phyloP scores from a whole-genome alignment of 768 basidiomycete species.

The Pulveroboletus sp. region DNA sequence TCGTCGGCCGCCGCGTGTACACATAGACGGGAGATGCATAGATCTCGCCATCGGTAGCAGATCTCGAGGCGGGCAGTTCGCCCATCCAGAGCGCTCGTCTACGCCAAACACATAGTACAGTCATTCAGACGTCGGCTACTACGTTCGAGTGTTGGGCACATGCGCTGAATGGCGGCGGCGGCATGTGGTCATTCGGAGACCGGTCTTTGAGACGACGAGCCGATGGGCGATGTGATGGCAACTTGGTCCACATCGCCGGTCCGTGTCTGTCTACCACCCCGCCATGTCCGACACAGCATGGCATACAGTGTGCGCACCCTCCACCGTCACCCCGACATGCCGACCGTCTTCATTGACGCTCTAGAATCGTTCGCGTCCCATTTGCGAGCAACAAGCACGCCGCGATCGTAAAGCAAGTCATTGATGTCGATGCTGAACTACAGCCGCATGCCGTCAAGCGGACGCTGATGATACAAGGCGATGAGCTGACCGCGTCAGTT shows the following conservation, averaged over 20 bases:
- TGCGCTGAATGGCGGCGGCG: too few species aligned
- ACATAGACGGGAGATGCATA: too few species aligned
- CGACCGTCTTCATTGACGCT: too few species aligned
- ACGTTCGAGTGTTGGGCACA: too few species aligned
- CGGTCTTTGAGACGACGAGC: too few species aligned
- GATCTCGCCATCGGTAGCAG: too few species aligned
- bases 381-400: conserved; percentile 75
- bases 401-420: conserved; percentile 71
- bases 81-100: too few species aligned
- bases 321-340: neutral
- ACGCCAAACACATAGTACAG: too few species aligned
- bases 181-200: neutral
- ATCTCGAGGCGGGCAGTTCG: too few species aligned
- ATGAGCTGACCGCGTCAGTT: conserved; percentile 73
- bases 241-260: neutral
- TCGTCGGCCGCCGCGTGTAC: too few species aligned
- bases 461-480: conserved; percentile 58
- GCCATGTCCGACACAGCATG: conserved; percentile 34
- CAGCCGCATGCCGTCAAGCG: conserved; percentile 78
- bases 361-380: conserved; percentile 69
- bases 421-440: conserved; percentile 83
- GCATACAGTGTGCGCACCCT: conserved; percentile 50
- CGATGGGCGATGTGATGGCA: neutral
- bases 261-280: neutral
- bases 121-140: too few species aligned